Evolutionary conservation across 1,139 yeast species (phyloP).

Genomic region (Scheffersomyces cryptocercus): DNA sequence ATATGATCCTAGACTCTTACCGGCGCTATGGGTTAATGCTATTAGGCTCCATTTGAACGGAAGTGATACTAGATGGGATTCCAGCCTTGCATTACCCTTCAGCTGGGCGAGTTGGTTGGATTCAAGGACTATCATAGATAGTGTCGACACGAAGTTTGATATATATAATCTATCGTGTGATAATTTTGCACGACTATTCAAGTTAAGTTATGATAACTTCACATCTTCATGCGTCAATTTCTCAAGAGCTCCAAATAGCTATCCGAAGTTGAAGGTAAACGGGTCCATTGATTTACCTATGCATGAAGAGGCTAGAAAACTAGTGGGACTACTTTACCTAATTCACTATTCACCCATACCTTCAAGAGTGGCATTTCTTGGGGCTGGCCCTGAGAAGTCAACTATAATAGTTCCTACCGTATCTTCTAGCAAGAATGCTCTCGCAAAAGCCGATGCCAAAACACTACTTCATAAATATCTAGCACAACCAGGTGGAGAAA

Average conservation of each 20-base stretch:
- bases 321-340: constrained; percentile 14
- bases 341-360: constrained; percentile 15
- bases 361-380: constrained; percentile 14
- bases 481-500: background rate
- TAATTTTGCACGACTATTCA: constrained; percentile 1
- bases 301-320: constrained; percentile 10
- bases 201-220: constrained; percentile 2
- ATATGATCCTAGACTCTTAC: constrained; percentile 20
- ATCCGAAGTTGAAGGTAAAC: constrained; percentile 4
- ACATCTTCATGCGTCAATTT: constrained; percentile 3
- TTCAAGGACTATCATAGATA: constrained; percentile 1
- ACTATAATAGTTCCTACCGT: constrained; percentile 8
- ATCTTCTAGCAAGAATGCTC: background rate
- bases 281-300: constrained; percentile 8
- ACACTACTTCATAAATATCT: background rate
- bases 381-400: constrained; percentile 8
- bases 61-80: constrained; percentile 1
- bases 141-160: background rate
- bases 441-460: background rate
- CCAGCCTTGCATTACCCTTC: constrained; percentile 15
- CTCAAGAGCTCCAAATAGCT: background rate
- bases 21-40: constrained; percentile 14
- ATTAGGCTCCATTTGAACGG: constrained; percentile 3
- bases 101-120: constrained; percentile 18
- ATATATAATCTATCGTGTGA: constrained; percentile 2